Evolutionary conservation across 192 early-diverging fungal genomes (phyloP).

Genomic region (Linnemannia schmuckeri): DNA sequence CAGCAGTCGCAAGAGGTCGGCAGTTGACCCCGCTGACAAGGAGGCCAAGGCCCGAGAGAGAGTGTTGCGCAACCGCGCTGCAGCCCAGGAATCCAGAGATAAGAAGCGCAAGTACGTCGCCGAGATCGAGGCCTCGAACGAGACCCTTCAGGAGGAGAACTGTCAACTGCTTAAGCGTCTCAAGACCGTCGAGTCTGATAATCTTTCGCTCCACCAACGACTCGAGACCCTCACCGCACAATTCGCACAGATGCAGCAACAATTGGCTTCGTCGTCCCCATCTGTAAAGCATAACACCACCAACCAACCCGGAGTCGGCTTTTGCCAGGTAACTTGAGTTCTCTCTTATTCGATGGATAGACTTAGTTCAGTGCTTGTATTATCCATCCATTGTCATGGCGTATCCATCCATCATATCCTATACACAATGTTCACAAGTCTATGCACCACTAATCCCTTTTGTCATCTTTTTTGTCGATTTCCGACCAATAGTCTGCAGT

Average conservation of each 20-base stretch:
- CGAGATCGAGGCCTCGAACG: constrained; percentile 67
- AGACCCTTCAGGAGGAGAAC: constrained; percentile 65
- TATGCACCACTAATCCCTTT: not conserved
- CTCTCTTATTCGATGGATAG: no score
- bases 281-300: constrained; percentile 17
- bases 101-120: constrained; percentile 78
- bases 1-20: constrained; percentile 29
- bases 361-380: no score
- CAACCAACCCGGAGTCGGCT: constrained; percentile 54
- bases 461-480: not conserved
- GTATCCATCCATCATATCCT: not conserved
- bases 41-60: constrained; percentile 59
- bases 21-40: constrained; percentile 36
- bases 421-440: not conserved
- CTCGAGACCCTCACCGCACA: constrained; percentile 53
- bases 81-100: constrained; percentile 84
- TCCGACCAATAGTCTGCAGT: constrained; percentile 45
- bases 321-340: constrained; percentile 48
- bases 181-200: constrained; percentile 67
- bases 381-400: no score
- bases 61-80: constrained; percentile 77
- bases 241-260: constrained; percentile 59
- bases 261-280: constrained; percentile 33
- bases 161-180: constrained; percentile 59
- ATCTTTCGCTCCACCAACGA: constrained; percentile 40